Percentiles rank a stretch among this genome's conserved stretches.
Conservation (phyloP, 1,284 basidiomycete species). For the Fomitopsis schrenkii region DNA sequence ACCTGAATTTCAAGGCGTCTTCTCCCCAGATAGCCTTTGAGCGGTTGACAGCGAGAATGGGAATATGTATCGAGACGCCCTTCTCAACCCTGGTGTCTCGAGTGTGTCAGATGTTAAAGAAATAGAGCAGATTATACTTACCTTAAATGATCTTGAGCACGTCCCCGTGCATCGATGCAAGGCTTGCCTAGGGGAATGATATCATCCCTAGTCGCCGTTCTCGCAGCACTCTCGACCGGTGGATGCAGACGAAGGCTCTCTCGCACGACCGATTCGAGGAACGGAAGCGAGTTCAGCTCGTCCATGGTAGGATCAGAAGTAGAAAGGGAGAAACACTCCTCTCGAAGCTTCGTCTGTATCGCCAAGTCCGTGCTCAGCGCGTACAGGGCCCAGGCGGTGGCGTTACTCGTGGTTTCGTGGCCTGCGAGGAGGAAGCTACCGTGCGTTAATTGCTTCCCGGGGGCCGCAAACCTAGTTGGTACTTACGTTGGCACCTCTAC, state of each 20-base stretch:
- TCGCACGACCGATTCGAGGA: slow-evolving; percentile 65
- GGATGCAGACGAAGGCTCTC: slow-evolving; percentile 67
- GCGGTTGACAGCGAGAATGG: slow-evolving; percentile 45
- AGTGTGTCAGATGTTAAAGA: background rate
- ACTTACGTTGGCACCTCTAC: slow-evolving; percentile 14
- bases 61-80: slow-evolving; percentile 43
- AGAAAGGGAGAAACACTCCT: slow-evolving; percentile 50
- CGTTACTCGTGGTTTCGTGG: slow-evolving; percentile 60
- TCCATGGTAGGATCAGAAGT: slow-evolving; percentile 45
- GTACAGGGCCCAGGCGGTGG: slow-evolving; percentile 59
- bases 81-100: slow-evolving; percentile 30
- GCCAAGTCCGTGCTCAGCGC: slow-evolving; percentile 51
- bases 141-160: slow-evolving; percentile 22
- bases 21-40: slow-evolving; percentile 50
- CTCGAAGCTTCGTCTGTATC: slow-evolving; percentile 63
- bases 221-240: slow-evolving; percentile 55
- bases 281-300: slow-evolving; percentile 51
- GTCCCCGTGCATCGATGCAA: slow-evolving; percentile 23
- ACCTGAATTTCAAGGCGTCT: slow-evolving; percentile 50
- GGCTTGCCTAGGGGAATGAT: slow-evolving; percentile 28
- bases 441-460: background rate
- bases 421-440: slow-evolving; percentile 56
- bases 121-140: background rate
- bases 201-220: slow-evolving; percentile 50
- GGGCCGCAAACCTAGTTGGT: too few species aligned